Evolutionary conservation across 257 asterid species (phyloP).

Genomic region (Henckelia pumila): DNA sequence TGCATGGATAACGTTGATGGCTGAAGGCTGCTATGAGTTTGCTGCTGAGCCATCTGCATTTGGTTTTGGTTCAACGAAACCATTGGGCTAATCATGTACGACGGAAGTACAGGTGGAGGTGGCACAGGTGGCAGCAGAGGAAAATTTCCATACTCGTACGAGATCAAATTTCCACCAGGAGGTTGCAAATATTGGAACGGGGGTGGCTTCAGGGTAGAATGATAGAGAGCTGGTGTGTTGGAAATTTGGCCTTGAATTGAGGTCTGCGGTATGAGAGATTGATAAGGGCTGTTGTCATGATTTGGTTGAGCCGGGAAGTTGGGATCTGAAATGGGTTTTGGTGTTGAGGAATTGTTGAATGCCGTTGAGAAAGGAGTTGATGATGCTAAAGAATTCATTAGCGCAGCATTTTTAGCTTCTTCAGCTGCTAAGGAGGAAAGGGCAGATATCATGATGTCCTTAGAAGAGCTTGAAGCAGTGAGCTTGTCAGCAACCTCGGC

Average conservation of each 20-base stretch:
- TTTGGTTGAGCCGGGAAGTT: conserved; percentile 33
- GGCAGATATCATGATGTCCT: conserved; percentile 78
- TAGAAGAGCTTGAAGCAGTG: conserved; percentile 85
- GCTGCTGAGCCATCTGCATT: conserved; percentile 48
- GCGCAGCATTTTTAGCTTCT: conserved; percentile 72
- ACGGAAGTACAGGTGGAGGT: conserved; percentile 44
- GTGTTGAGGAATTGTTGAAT: conserved; percentile 26
- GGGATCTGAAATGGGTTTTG: conserved; percentile 45
- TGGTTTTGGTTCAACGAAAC: conserved; percentile 51
- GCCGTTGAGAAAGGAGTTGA: conserved; percentile 39
- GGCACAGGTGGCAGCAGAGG: conserved; percentile 49
- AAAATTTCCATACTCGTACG: conserved; percentile 52
- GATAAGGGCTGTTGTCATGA: conserved; percentile 41
- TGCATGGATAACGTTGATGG: conserved; percentile 34
- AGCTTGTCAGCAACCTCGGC: conserved; percentile 91
- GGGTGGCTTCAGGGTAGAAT: conserved; percentile 45
- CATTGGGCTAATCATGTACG: conserved; percentile 61
- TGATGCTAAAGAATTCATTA: conserved; percentile 46
- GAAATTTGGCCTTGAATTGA: conserved; percentile 38
- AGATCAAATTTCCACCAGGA: conserved; percentile 40
- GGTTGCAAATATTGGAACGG: conserved; percentile 67
- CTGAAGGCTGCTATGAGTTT: conserved; percentile 40
- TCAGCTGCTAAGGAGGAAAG: conserved; percentile 91
- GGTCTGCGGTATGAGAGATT: conserved; percentile 32
- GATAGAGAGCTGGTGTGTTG: conserved; percentile 53